phyloP scores from a whole-genome alignment of 768 basidiomycete genomes.

The Tylopilus balloui region DNA sequence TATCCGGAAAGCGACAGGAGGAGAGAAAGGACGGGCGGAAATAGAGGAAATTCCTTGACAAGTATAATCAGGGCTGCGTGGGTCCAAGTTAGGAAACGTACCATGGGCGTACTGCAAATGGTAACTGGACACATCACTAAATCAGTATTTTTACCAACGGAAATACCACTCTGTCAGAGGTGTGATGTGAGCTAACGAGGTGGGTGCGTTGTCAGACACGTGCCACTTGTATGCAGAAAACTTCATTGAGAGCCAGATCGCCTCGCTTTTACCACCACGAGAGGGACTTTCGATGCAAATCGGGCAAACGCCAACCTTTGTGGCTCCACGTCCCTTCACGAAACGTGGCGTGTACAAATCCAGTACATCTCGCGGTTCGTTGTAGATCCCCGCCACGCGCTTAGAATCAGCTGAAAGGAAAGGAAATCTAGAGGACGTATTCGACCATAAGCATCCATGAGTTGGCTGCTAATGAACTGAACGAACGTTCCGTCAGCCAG shows the following conservation, averaged over 20 bases:
- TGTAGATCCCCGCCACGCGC: slow-evolving; percentile 44
- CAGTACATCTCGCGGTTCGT: slow-evolving; percentile 52
- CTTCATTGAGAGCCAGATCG: slow-evolving; percentile 73
- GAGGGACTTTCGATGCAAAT: slow-evolving; percentile 59
- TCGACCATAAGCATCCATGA: slow-evolving; percentile 1
- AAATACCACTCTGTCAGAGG: slow-evolving; percentile 17
- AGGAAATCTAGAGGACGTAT: slow-evolving; percentile 14
- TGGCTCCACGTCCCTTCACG: slow-evolving; percentile 60
- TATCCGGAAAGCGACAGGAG: slow-evolving; percentile 60
- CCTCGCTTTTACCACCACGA: slow-evolving; percentile 61
- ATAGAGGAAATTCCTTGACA: slow-evolving; percentile 62
- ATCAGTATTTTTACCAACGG: slow-evolving; percentile 4
- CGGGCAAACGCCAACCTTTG: slow-evolving; percentile 75
- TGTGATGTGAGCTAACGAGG: slow-evolving; percentile 2
- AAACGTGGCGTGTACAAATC: slow-evolving; percentile 81
- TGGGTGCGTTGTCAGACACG: slow-evolving; percentile 19
- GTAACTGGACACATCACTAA: slow-evolving; percentile 44
- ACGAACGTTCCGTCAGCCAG: slow-evolving; percentile 38
- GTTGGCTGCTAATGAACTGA: background rate
- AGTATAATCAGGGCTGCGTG: slow-evolving; percentile 1
- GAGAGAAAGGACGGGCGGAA: slow-evolving; percentile 70
- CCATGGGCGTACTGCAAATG: slow-evolving; percentile 82
- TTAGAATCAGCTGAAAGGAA: slow-evolving; percentile 15
- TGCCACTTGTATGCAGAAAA: slow-evolving; percentile 81
- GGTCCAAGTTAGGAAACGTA: slow-evolving; percentile 26